These are phyloP conservation scores for Epichloe bromicola DNA, from an alignment of 2,329 filamentous ascomycete species.

Conservation along the genomic window DNA sequence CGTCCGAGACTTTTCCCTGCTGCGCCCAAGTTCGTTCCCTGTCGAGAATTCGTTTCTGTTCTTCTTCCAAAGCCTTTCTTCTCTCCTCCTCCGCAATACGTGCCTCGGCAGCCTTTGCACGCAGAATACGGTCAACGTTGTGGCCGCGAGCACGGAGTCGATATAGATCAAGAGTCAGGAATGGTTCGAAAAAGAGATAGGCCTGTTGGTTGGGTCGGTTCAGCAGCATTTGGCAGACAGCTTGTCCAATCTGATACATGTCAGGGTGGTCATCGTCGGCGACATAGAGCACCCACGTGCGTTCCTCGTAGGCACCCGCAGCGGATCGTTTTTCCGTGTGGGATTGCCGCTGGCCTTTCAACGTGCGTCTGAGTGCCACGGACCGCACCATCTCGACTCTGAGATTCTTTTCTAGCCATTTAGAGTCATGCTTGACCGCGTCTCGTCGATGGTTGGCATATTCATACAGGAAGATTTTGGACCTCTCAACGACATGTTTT, in stretches of 20 bases:
- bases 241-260: slow-evolving; percentile 84
- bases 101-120: slow-evolving; percentile 76
- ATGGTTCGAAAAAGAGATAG: slow-evolving; percentile 79
- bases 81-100: slow-evolving; percentile 75
- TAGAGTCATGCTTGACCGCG: slow-evolving; percentile 71
- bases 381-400: slow-evolving; percentile 64
- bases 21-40: slow-evolving; percentile 32
- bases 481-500: slow-evolving; percentile 75
- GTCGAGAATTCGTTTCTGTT: slow-evolving; percentile 54
- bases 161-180: slow-evolving; percentile 72
- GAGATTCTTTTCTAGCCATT: slow-evolving; percentile 83
- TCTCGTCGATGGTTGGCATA: slow-evolving; percentile 57
- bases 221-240: slow-evolving; percentile 69
- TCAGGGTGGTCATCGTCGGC: slow-evolving; percentile 56
- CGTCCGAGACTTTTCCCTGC: slow-evolving; percentile 18
- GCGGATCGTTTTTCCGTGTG: slow-evolving; percentile 66
- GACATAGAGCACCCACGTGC: slow-evolving; percentile 60
- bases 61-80: slow-evolving; percentile 59
- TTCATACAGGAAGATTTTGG: slow-evolving; percentile 79
- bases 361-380: slow-evolving; percentile 63
- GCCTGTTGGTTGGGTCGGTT: slow-evolving; percentile 77
- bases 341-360: slow-evolving; percentile 55
- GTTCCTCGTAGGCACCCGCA: slow-evolving; percentile 42
- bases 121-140: slow-evolving; percentile 89
- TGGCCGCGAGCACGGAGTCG: slow-evolving; percentile 79